Evolutionary conservation across 164 flowering plant species (phyloP).

Genomic region (Chimonanthus praecox): DNA sequence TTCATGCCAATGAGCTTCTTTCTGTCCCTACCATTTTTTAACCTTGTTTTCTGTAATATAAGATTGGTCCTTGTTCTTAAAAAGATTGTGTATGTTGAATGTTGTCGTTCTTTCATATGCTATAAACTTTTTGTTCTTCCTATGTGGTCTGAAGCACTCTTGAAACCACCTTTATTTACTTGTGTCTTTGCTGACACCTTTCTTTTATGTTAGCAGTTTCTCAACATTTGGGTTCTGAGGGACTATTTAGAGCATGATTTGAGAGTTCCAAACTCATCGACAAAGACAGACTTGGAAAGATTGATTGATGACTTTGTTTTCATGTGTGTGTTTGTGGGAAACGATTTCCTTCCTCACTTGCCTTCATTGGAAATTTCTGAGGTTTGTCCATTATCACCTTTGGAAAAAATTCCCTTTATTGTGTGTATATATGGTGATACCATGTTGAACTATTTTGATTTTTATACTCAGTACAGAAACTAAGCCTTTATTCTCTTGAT

Average conservation of each 20-base stretch:
- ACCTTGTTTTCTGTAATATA: too few species aligned
- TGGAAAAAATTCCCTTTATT: neutral
- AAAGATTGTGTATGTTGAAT: neutral
- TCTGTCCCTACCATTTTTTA: too few species aligned
- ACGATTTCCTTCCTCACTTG: conserved; percentile 59
- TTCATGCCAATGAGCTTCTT: too few species aligned
- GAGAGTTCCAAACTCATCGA: conserved; percentile 25
- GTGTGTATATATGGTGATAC: neutral
- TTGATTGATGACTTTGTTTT: conserved; percentile 61
- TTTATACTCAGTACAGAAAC: neutral
- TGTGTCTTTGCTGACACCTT: neutral
- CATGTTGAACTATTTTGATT: neutral
- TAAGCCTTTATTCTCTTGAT: conserved; percentile 1
- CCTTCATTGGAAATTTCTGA: conserved; percentile 48
- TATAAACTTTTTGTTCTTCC: neutral
- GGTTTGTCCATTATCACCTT: conserved; percentile 18
- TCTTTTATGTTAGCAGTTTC: conserved; percentile 33
- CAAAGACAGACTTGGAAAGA: conserved; percentile 36
- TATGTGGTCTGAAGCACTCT: neutral
- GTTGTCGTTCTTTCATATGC: neutral
- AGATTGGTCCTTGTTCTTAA: too few species aligned
- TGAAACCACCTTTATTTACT: neutral
- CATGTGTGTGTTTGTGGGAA: conserved; percentile 56
- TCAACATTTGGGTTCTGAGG: conserved; percentile 46
- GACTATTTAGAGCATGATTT: conserved; percentile 40